These are phyloP conservation scores for Paraphoma chrysanthemicola DNA, from an alignment of 2,329 filamentous ascomycete species.

Conservation along the genomic window DNA sequence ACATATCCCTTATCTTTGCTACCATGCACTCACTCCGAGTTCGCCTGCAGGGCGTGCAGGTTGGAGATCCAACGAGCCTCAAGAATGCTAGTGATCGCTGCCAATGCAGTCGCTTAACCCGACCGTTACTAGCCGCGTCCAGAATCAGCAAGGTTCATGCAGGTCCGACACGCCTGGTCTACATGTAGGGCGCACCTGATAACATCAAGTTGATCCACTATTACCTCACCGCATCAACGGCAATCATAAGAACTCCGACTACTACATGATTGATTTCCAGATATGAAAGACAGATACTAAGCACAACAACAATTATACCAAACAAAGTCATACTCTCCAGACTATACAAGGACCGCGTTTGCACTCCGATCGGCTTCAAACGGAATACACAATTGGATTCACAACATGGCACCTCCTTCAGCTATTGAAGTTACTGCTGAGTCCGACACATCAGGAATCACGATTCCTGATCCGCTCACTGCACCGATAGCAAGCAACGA, in stretches of 20 bases:
- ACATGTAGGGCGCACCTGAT: slow-evolving; percentile 32
- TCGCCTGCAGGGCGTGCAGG: slow-evolving; percentile 20
- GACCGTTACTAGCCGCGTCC: slow-evolving; percentile 44
- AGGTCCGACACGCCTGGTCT: slow-evolving; percentile 24
- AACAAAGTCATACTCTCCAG: background rate
- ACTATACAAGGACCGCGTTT: no score
- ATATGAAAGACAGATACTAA: background rate
- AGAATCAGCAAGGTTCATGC: slow-evolving; percentile 25
- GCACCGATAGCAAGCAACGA: slow-evolving; percentile 61
- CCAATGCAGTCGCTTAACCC: slow-evolving; percentile 28
- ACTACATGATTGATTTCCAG: background rate
- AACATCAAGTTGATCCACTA: background rate
- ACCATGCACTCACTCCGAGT: slow-evolving; percentile 7
- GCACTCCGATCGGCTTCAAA: no score
- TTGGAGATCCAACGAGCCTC: background rate
- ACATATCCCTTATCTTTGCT: background rate
- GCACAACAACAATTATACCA: background rate
- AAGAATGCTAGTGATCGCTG: background rate
- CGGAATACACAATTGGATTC: background rate
- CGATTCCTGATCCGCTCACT: slow-evolving; percentile 61
- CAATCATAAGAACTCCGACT: background rate
- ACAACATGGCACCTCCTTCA: slow-evolving; percentile 41
- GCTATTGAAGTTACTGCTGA: slow-evolving; percentile 53
- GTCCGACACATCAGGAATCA: slow-evolving; percentile 56
- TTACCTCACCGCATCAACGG: background rate